Evolutionary conservation across 257 asterid species (phyloP).

Genomic region (Nicotiana paniculata): DNA sequence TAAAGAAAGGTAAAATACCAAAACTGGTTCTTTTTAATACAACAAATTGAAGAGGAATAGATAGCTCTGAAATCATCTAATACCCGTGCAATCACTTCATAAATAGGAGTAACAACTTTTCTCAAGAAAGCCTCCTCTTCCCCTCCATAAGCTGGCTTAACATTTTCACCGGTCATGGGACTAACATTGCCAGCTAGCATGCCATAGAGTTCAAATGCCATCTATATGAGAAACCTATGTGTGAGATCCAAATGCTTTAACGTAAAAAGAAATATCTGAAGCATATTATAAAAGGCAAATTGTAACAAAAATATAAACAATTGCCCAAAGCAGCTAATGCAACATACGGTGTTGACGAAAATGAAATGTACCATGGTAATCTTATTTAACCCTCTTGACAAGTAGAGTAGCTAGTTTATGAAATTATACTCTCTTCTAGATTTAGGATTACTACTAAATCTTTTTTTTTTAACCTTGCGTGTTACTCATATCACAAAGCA

Average conservation of each 20-base stretch:
- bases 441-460: neutral
- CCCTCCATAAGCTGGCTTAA: constrained; percentile 99
- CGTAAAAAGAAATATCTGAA: neutral
- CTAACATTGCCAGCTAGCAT: constrained; percentile 99
- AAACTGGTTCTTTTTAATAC: neutral
- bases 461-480: neutral
- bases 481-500: neutral
- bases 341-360: too few species aligned
- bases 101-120: constrained; percentile 92
- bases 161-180: constrained; percentile 95
- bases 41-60: neutral
- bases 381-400: neutral
- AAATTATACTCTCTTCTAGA: neutral
- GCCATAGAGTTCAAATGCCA: constrained; percentile 98
- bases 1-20: constrained; percentile 5
- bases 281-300: neutral
- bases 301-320: neutral
- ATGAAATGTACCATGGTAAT: too few species aligned
- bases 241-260: neutral
- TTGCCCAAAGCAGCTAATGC: neutral
- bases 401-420: neutral
- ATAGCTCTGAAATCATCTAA: constrained; percentile 3
- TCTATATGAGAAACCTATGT: constrained; percentile 32
- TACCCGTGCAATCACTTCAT: constrained; percentile 94
- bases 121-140: constrained; percentile 92